phyloP scores from a whole-genome alignment of 2,329 filamentous ascomycete species.

The Colletotrichum phormii region DNA sequence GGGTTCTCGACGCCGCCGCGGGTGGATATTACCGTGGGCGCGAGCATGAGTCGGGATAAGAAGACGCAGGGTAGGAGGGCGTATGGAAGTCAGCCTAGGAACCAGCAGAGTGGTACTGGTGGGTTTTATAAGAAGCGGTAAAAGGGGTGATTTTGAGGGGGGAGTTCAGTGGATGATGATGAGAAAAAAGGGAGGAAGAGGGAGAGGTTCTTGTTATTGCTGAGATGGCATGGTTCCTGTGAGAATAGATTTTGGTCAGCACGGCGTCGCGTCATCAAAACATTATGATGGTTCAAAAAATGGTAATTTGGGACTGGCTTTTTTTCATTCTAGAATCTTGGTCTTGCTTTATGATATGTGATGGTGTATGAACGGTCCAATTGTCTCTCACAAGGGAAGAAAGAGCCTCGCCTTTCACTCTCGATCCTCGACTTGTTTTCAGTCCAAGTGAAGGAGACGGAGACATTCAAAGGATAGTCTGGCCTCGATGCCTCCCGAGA shows the following conservation, averaged over 20 bases:
- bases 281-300: constrained; percentile 17
- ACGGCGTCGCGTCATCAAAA: constrained; percentile 30
- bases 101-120: constrained; percentile 47
- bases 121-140: constrained; percentile 48
- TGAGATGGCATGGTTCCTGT: constrained; percentile 8
- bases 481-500: neutral
- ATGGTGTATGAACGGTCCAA: neutral
- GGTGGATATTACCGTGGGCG: constrained; percentile 85
- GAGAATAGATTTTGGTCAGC: constrained; percentile 18
- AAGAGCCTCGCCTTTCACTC: neutral
- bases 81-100: constrained; percentile 83
- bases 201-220: neutral
- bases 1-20: constrained; percentile 82
- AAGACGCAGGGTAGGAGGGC: constrained; percentile 73
- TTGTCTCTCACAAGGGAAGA: neutral
- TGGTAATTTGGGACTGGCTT: constrained; percentile 27
- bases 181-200: neutral
- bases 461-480: neutral
- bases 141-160: neutral
- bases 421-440: neutral
- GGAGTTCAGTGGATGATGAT: neutral
- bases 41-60: constrained; percentile 80
- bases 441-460: neutral
- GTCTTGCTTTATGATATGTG: neutral
- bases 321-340: neutral